A percentile compares a stretch with the other conserved stretches of the same genome.
Evolutionary conservation across 164 flowering plant genomes (phyloP).

Genomic region (Santalum album): DNA sequence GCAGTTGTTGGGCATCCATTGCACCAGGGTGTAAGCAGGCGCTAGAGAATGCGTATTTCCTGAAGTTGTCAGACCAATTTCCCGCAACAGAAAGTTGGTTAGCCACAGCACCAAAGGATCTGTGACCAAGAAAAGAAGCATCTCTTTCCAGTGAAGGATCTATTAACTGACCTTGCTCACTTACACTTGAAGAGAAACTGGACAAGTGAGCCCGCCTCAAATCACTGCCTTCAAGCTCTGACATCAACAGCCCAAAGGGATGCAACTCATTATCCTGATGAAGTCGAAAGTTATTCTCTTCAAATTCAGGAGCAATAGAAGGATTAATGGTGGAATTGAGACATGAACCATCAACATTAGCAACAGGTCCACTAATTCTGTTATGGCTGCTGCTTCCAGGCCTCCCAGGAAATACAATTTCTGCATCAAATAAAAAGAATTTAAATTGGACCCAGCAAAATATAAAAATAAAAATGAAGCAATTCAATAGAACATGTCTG

Average conservation of each 20-base stretch:
- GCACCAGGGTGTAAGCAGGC: slow-evolving; percentile 30
- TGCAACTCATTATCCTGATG: slow-evolving; percentile 46
- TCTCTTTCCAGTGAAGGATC: slow-evolving; percentile 24
- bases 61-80: slow-evolving; percentile 42
- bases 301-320: slow-evolving; percentile 23
- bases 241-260: slow-evolving; percentile 73
- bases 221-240: slow-evolving; percentile 60
- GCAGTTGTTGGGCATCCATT: slow-evolving; percentile 27
- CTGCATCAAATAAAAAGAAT: slow-evolving; percentile 25
- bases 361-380: slow-evolving; percentile 20
- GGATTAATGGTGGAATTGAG: slow-evolving; percentile 17
- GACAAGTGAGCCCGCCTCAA: slow-evolving; percentile 31
- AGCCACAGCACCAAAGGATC: slow-evolving; percentile 21
- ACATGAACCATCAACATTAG: slow-evolving; percentile 21
- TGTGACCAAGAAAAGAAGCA: slow-evolving; percentile 6
- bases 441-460: not conserved
- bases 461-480: not conserved
- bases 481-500: not conserved
- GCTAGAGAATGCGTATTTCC: slow-evolving; percentile 24
- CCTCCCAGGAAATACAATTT: slow-evolving; percentile 51
- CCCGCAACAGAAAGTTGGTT: slow-evolving; percentile 37
- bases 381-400: slow-evolving; percentile 35
- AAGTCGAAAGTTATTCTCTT: slow-evolving; percentile 20
- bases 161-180: slow-evolving; percentile 14
- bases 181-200: slow-evolving; percentile 24